phyloP scores from a whole-genome alignment of 2,329 filamentous ascomycete genomes.

The Claviceps africana region DNA sequence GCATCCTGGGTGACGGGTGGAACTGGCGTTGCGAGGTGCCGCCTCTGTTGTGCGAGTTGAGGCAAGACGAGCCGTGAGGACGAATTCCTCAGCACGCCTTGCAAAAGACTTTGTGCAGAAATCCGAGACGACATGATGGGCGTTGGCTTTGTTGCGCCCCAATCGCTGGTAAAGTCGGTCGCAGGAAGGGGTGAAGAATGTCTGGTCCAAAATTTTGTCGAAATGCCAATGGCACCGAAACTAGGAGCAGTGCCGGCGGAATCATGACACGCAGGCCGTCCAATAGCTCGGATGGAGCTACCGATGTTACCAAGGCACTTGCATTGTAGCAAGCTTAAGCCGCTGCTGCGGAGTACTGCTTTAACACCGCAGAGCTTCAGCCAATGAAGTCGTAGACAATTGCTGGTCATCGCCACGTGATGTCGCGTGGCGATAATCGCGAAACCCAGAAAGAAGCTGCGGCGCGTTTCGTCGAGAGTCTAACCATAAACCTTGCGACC shows the following conservation, averaged over 20 bases:
- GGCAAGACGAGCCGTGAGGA: constrained; percentile 16
- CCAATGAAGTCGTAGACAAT: constrained; percentile 17
- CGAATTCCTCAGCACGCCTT: constrained; percentile 12
- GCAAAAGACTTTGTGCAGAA: constrained; percentile 18
- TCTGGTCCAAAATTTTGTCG: not conserved
- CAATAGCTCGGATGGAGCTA: not conserved
- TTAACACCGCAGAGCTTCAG: not conserved
- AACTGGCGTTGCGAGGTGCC: constrained; percentile 29
- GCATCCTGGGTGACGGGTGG: constrained; percentile 71
- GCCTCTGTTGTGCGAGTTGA: constrained; percentile 17
- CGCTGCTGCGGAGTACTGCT: constrained; percentile 1
- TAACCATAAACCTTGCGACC: not conserved
- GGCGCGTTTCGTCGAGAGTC: not conserved
- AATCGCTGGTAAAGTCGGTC: not conserved
- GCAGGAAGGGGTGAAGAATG: not conserved
- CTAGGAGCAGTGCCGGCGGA: not conserved
- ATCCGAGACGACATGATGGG: constrained; percentile 19
- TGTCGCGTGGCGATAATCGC: constrained; percentile 13
- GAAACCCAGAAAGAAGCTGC: not conserved
- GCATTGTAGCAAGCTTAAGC: fast-evolving
- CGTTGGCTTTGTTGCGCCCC: not conserved
- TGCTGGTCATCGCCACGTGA: constrained; percentile 15
- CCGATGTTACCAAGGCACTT: not conserved
- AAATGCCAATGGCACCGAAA: constrained; percentile 1
- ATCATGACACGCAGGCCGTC: constrained; percentile 4